Base-by-base conservation (phyloP, 257 asterid genomes). In the Nicotiana tabacum region DNA sequence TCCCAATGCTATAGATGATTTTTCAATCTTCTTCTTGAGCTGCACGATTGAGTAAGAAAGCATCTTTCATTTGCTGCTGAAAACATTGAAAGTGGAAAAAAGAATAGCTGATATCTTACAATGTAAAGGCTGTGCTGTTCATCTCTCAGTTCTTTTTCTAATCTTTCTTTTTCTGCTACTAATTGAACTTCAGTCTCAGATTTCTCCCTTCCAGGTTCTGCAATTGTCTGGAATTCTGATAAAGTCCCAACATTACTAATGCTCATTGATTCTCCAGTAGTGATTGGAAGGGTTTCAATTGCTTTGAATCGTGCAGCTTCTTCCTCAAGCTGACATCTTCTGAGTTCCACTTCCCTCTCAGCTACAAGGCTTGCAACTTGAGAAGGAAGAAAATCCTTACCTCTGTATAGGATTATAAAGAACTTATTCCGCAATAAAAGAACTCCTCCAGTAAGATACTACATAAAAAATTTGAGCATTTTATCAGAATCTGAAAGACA, bases 371-470 rank as follows among this genome's bases (percentile, higher is more conserved):
- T 89, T 55, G 92, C 97, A 84, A 96, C 97, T 83, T 87, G 89
- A 79, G 93, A 30, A 88, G 98, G 93, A 85, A 96, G 82, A 87
- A 94, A 96, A 88, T 96, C 97, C 86, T 96, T 96, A 81, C 99
- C 99, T 88, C 98, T 87, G 82, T 93, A 96, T 82, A 96, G 91
- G 85, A 94, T 87, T 88, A 96, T 94, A 81, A 91, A 57, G 91
- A 89, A 94, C 89, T 94, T 96, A 83, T 96, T 93, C 83, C 99
- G 95, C 88, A 96, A 87, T 66, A 96, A 55, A 79, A 96, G 92
- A 77, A 92, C 91, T 87, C 98, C 98, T 77, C 97, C 98, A 17
- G 98, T 96, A 86, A 94, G 97, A 72, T 33, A 62, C 98, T 96
- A 97, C 93, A 90, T n/a, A 86, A 6, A 10, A 24, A 30, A n/a